phyloP scores from a whole-genome alignment of 768 basidiomycete species.

The Lactifluus hygrophoroides region DNA sequence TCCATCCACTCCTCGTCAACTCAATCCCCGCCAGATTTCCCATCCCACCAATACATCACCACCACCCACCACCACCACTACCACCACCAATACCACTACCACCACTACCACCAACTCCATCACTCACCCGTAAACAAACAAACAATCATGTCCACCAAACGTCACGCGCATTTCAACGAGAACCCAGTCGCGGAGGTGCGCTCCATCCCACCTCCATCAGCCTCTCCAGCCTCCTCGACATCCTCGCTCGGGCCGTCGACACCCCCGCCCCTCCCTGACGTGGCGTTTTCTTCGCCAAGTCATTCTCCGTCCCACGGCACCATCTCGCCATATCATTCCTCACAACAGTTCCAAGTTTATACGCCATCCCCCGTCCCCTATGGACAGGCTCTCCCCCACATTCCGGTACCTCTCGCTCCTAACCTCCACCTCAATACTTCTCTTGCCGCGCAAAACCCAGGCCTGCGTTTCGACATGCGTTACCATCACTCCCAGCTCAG shows the following conservation, averaged over 20 bases:
- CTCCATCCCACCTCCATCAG: constrained; percentile 6
- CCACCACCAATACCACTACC: background rate
- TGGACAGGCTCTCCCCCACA: background rate
- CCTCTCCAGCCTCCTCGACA: constrained; percentile 1
- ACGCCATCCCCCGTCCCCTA: background rate
- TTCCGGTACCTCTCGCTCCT: background rate
- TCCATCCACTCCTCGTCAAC: background rate
- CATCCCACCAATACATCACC: background rate
- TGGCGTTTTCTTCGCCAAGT: background rate
- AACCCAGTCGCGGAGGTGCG: constrained; percentile 12
- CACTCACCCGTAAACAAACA: background rate
- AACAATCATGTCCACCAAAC: constrained; percentile 1
- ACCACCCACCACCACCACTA: background rate
- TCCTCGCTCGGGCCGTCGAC: constrained; percentile 10
- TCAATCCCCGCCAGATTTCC: background rate
- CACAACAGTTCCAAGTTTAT: background rate
- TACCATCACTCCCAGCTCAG: background rate
- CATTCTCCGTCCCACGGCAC: background rate
- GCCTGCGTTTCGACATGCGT: constrained; percentile 1
- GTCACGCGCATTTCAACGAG: constrained; percentile 11
- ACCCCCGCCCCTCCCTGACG: constrained; percentile 5
- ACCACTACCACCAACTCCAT: background rate
- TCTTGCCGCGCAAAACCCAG: background rate
- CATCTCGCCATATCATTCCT: background rate
- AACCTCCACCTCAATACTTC: background rate